A percentile compares a stretch with the other conserved stretches of the same genome.
Evolutionary conservation across 441 rosid genomes (phyloP).

Genomic region (Populus trichocarpa): DNA sequence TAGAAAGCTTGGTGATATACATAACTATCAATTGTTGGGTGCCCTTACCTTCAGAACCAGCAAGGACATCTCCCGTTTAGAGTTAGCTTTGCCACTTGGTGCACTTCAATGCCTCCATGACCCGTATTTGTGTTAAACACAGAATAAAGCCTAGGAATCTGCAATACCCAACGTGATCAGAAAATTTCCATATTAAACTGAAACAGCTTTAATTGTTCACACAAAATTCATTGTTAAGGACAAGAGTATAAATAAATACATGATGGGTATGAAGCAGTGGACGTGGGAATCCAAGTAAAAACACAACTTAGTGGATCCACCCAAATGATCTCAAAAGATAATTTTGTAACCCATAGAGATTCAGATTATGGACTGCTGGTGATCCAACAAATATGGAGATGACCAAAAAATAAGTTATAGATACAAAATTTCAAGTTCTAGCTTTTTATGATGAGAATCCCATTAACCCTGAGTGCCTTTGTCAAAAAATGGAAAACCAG

Average conservation of each 20-base stretch:
- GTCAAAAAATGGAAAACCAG: too few species aligned
- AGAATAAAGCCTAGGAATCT: neutral
- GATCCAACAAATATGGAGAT: neutral
- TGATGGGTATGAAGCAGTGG: neutral
- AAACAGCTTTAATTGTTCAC: neutral
- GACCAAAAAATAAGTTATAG: neutral
- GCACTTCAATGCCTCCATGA: neutral
- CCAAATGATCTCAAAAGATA: neutral
- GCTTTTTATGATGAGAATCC: neutral
- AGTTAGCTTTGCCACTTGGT: neutral
- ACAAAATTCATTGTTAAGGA: neutral
- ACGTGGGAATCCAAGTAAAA: neutral
- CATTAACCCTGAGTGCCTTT: neutral
- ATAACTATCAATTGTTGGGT: neutral
- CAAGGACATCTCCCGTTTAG: neutral
- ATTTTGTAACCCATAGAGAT: neutral
- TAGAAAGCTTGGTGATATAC: neutral
- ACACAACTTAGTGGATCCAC: neutral
- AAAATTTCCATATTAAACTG: neutral
- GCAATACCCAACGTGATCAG: constrained; percentile 1
- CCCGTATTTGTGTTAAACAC: neutral
- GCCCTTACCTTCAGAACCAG: neutral
- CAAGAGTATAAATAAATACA: neutral
- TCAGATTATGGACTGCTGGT: neutral
- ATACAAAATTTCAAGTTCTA: neutral